A percentile compares a stretch with the other conserved stretches of the same genome.
Evolutionary conservation across 208 protist genomes (phyloP).

Genomic region (Balamuthia mandrillaris): DNA sequence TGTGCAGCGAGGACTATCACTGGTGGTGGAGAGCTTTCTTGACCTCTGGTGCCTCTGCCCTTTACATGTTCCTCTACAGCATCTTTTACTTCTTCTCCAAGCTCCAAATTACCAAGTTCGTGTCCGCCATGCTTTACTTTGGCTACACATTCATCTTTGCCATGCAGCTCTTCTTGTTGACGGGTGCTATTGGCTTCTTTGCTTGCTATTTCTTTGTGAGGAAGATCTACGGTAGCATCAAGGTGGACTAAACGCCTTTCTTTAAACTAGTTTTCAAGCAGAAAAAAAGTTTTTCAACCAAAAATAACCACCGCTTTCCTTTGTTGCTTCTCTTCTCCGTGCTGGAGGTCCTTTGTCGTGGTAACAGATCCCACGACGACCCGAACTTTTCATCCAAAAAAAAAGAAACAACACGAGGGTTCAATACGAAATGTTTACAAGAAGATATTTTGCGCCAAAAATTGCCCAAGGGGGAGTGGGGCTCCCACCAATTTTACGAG

Average conservation of each 20-base stretch:
- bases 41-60: slow-evolving; percentile 78
- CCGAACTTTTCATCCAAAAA: no score
- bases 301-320: no score
- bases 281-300: no score
- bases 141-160: slow-evolving; percentile 64
- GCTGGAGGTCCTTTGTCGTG: no score
- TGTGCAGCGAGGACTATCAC: slow-evolving; percentile 91
- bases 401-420: no score
- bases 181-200: slow-evolving; percentile 60
- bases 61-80: slow-evolving; percentile 89
- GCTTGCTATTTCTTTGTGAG: slow-evolving; percentile 50
- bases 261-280: no score
- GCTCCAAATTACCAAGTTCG: slow-evolving; percentile 68
- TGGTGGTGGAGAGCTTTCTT: slow-evolving; percentile 97
- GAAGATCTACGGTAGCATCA: slow-evolving; percentile 60
- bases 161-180: slow-evolving; percentile 62
- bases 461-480: no score
- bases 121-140: slow-evolving; percentile 65
- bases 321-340: no score
- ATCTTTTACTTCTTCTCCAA: slow-evolving; percentile 82
- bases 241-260: slow-evolving; percentile 53
- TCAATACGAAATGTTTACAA: no score
- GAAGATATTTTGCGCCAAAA: no score
- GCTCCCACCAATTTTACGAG: no score
- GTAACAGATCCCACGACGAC: no score